Evolutionary conservation across 306 rosid genomes (phyloP).

Genomic region (Alnus rubra): DNA sequence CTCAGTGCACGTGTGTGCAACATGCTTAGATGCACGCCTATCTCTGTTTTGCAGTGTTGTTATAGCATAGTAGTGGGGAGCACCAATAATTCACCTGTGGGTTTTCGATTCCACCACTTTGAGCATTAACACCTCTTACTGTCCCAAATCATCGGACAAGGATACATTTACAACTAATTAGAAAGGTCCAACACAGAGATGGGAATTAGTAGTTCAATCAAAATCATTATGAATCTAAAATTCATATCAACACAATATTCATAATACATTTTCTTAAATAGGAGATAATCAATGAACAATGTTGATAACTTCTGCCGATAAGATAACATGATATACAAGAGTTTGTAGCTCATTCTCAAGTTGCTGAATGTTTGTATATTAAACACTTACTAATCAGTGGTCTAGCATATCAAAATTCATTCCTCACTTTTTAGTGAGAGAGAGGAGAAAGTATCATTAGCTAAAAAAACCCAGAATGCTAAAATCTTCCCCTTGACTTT

Average conservation of each 20-base stretch:
- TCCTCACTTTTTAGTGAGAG: too few species aligned
- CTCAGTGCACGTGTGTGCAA: background rate
- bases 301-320: background rate
- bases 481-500: background rate
- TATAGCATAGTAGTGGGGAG: background rate
- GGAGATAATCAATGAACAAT: background rate
- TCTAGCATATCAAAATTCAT: too few species aligned
- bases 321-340: too few species aligned
- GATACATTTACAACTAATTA: background rate
- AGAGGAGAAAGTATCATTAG: too few species aligned
- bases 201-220: background rate
- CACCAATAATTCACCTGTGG: background rate
- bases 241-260: background rate
- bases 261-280: background rate
- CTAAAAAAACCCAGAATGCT: background rate
- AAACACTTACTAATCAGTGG: too few species aligned
- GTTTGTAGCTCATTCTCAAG: too few species aligned
- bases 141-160: background rate
- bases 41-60: background rate
- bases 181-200: too few species aligned
- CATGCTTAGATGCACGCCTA: background rate
- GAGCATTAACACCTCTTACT: background rate
- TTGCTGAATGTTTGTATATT: too few species aligned
- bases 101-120: background rate
- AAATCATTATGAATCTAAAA: background rate